Conservation (phyloP, 1,139 yeast species). For the Geotrichum fermentans region DNA sequence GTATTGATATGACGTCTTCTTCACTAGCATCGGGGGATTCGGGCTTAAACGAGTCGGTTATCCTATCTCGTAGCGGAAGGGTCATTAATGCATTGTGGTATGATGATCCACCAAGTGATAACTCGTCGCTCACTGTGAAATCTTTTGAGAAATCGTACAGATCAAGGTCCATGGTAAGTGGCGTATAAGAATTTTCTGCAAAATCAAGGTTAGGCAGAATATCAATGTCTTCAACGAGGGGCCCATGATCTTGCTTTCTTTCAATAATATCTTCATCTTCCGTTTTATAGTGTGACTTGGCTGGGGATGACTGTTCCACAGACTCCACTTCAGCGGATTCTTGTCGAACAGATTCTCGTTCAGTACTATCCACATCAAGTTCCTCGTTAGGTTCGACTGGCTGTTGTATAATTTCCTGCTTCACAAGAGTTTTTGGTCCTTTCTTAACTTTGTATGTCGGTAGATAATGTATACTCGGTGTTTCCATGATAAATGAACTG, state of each 20-base stretch:
- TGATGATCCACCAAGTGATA: conserved; percentile 5
- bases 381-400: too few relatives aligned
- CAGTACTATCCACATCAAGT: too few relatives aligned
- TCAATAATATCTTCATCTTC: too few relatives aligned
- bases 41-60: neutral
- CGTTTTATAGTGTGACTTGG: too few relatives aligned
- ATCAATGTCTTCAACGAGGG: too few relatives aligned
- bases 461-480: conserved; percentile 17
- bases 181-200: neutral
- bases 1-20: conserved; percentile 35
- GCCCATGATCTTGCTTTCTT: too few relatives aligned
- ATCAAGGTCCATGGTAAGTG: conserved; percentile 4
- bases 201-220: too few relatives aligned
- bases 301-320: too few relatives aligned
- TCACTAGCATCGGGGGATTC: neutral
- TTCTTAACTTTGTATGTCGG: neutral
- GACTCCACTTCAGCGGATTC: too few relatives aligned
- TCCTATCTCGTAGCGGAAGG: conserved; percentile 20
- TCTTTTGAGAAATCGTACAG: conserved; percentile 13
- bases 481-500: conserved; percentile 26
- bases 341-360: too few relatives aligned
- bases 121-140: conserved; percentile 8
- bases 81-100: conserved; percentile 24
- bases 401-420: too few relatives aligned
- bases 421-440: neutral